Base-by-base conservation (phyloP, 225 moss, liverwort and hornwort genomes). In the Sphagnum tenellum region DNA sequence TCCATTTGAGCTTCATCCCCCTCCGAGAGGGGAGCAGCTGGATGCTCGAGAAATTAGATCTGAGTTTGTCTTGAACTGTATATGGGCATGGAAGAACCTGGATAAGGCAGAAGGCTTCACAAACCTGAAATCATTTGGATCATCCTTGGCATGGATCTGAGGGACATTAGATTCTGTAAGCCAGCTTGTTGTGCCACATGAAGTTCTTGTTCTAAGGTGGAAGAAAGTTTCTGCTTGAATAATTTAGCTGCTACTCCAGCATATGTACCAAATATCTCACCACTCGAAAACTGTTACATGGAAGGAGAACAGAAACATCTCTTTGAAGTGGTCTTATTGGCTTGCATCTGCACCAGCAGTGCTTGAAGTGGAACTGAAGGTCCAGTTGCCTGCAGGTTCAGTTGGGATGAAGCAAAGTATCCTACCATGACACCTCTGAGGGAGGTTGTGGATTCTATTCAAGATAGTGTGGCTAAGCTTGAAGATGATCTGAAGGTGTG, bases 401-500 rank as follows among this genome's bases (percentile, higher is more conserved):
- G 53, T 57, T 89, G 89, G 89, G 82, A 83, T 71, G 77, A 81
- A 66, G 83, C 86, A 4, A 89, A 80, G 70, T 83, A 89, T 50
- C 86, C 86, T 48, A 9, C 76, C 55, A 83, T 81, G 77, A 77
- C 79, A 45, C 89, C 89, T 44, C 67, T 89, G 49, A 81, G 78
- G 67, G 83, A 85, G 72, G 85, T 75, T 53, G 74, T 76, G 69
- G 70, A 85, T 8, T 69, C 72, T 8, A 87, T 90, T 50, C 87
- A 79, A 66, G 76, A 75, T 67, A 76, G 65, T 64, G 81, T 90
- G 14, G 72, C 55, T 63, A 87, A 87, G 79, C 72, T 90, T 57
- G 90, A 90, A 66, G 90, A 82, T 67, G 90, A 85, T 64, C 75
- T 90, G 61, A 90, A 87, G 87, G 89, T 86, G 66, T 66, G 9